Percentiles rank a stretch among this genome's conserved stretches.
These are phyloP conservation scores for Colletotrichum tamarilloi DNA, from an alignment of 2,329 filamentous ascomycete species.

Conservation along the genomic window DNA sequence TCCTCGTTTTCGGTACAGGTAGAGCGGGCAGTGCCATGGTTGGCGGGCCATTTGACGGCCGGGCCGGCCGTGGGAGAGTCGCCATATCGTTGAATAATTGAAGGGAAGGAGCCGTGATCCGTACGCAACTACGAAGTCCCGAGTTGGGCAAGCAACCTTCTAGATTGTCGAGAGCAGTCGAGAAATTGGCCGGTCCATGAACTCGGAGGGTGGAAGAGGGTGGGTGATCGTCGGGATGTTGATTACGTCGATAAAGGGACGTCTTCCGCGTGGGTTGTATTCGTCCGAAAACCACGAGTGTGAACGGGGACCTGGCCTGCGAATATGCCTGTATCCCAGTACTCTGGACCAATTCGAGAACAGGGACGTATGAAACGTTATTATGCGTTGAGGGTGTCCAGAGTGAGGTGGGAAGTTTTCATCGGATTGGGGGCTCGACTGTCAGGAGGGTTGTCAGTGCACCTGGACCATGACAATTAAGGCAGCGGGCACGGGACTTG, in stretches of 20 bases:
- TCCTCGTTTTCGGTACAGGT: constrained; percentile 78
- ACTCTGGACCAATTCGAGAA: constrained; percentile 27
- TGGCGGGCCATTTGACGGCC: constrained; percentile 77
- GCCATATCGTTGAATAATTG: constrained; percentile 55
- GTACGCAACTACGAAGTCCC: constrained; percentile 9
- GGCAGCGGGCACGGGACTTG: constrained; percentile 14
- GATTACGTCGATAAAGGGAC: constrained; percentile 27
- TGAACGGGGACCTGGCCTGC: constrained; percentile 7
- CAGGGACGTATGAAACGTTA: constrained; percentile 41
- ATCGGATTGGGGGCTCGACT: constrained; percentile 29
- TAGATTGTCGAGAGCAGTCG: constrained; percentile 28
- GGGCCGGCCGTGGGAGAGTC: constrained; percentile 73
- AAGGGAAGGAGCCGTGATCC: constrained; percentile 17
- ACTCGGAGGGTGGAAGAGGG: constrained; percentile 33
- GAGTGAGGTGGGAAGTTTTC: constrained; percentile 29
- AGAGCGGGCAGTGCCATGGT: constrained; percentile 79
- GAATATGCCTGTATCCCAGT: constrained; percentile 20
- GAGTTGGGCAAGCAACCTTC: constrained; percentile 22
- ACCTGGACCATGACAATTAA: constrained; percentile 24
- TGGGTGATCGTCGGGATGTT: constrained; percentile 15
- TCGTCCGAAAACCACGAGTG: constrained; percentile 31
- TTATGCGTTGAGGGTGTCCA: constrained; percentile 39
- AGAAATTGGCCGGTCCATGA: constrained; percentile 44
- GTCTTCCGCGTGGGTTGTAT: constrained; percentile 12
- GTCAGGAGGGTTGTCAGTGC: constrained; percentile 33